Percentiles rank a stretch among this genome's conserved stretches.
Evolutionary conservation across 306 rosid genomes (phyloP).

Genomic region (Cercis canadensis): DNA sequence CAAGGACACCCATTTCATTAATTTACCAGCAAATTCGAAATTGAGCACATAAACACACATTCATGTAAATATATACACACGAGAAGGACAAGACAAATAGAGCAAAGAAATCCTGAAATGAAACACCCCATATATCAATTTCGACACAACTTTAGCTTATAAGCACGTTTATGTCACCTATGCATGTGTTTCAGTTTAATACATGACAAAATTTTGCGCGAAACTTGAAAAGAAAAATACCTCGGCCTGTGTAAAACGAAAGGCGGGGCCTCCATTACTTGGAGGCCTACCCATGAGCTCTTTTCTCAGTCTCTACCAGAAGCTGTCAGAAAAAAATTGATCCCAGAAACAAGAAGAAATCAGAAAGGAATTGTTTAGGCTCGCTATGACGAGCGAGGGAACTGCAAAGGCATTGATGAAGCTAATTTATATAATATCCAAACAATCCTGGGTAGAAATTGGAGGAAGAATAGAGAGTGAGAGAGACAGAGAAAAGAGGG

Average conservation of each 20-base stretch:
- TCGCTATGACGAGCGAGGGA: not conserved
- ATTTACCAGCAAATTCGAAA: not conserved
- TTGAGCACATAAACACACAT: not conserved
- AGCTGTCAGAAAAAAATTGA: not conserved
- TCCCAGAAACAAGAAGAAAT: not conserved
- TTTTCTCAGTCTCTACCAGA: not conserved
- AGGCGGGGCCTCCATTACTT: constrained; percentile 95
- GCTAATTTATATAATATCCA: not conserved
- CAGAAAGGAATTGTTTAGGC: not conserved
- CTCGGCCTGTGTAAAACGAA: constrained; percentile 84
- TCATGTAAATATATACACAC: not conserved
- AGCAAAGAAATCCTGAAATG: not conserved
- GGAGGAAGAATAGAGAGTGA: not conserved
- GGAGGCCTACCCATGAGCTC: constrained; percentile 93
- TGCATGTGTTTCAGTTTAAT: not conserved
- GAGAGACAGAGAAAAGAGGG: not conserved
- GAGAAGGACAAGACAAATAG: not conserved
- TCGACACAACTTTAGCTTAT: not conserved
- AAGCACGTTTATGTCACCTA: not conserved
- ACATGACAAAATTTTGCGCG: not conserved
- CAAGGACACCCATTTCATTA: not conserved
- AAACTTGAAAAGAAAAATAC: constrained; percentile 44
- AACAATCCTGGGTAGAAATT: not conserved
- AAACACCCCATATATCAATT: not conserved
- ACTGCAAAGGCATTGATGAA: not conserved